Conservation (phyloP, 176 grass and related monocot species). For the Poa pratensis region DNA sequence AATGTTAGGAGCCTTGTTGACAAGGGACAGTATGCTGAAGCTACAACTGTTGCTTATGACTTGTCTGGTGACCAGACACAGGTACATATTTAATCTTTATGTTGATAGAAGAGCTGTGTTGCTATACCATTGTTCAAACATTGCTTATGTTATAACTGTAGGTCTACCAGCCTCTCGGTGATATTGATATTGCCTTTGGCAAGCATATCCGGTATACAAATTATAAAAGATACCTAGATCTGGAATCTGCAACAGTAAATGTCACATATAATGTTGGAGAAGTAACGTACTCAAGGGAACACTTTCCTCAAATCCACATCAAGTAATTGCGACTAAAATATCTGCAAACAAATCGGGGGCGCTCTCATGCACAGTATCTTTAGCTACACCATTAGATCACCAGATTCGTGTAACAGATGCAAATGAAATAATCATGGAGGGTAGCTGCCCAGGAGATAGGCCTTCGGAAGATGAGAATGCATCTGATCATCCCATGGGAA, state of each 20-base stretch:
- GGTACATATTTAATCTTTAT: constrained; percentile 49
- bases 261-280: constrained; percentile 69
- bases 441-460: constrained; percentile 66
- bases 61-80: constrained; percentile 62
- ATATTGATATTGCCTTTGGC: constrained; percentile 71
- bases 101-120: constrained; percentile 25
- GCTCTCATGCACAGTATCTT: constrained; percentile 65
- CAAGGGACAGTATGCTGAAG: constrained; percentile 69
- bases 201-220: constrained; percentile 47
- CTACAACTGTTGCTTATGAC: constrained; percentile 63
- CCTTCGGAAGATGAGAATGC: constrained; percentile 40
- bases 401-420: constrained; percentile 49
- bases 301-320: constrained; percentile 81
- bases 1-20: constrained; percentile 89
- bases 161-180: constrained; percentile 84
- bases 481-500: constrained; percentile 52
- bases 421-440: constrained; percentile 80
- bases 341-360: constrained; percentile 63
- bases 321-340: constrained; percentile 71
- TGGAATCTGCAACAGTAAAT: constrained; percentile 62
- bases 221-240: constrained; percentile 82
- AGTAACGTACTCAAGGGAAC: constrained; percentile 69
- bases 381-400: constrained; percentile 61
- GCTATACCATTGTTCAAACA: constrained; percentile 15
- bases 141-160: constrained; percentile 53